These are phyloP conservation scores for Lipomyces yamadae DNA, from an alignment of 805 yeast genomes.

Conservation along the genomic window DNA sequence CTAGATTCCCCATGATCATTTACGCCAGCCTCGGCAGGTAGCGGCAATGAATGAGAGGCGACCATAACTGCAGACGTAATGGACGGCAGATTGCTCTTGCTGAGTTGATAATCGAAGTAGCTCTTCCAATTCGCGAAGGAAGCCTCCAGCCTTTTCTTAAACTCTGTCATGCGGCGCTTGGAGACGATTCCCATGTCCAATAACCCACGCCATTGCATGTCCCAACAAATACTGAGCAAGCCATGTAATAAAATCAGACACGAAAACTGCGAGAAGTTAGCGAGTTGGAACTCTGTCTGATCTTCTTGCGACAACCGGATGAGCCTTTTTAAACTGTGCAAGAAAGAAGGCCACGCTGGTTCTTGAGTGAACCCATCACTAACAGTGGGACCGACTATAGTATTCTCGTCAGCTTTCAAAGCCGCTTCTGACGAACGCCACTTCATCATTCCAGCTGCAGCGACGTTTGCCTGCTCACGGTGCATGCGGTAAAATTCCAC, in stretches of 20 bases:
- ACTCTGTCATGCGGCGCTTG: constrained; percentile 43
- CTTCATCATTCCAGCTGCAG: constrained; percentile 21
- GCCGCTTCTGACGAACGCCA: constrained; percentile 12
- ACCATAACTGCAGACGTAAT: constrained; percentile 30
- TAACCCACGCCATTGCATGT: constrained; percentile 46
- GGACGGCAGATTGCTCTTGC: constrained; percentile 34
- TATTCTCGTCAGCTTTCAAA: background rate
- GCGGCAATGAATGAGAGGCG: constrained; percentile 16
- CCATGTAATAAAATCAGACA: constrained; percentile 50
- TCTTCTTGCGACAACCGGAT: constrained; percentile 30
- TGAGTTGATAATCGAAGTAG: constrained; percentile 48
- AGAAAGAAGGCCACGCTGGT: constrained; percentile 30
- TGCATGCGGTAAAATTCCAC: constrained; percentile 29
- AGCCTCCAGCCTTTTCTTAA: constrained; percentile 44
- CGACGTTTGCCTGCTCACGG: constrained; percentile 25
- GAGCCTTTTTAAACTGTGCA: constrained; percentile 33
- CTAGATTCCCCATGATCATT: background rate
- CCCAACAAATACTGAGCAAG: constrained; percentile 45
- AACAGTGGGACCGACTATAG: constrained; percentile 5
- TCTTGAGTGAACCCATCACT: constrained; percentile 15
- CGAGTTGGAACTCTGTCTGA: constrained; percentile 29
- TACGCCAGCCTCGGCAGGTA: background rate
- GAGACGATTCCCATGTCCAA: constrained; percentile 49
- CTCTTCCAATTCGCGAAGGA: constrained; percentile 49
- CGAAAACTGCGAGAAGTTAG: constrained; percentile 45